These are phyloP conservation scores for Colletotrichum plurivorum DNA, from an alignment of 2,329 filamentous ascomycete genomes.

Conservation along the genomic window DNA sequence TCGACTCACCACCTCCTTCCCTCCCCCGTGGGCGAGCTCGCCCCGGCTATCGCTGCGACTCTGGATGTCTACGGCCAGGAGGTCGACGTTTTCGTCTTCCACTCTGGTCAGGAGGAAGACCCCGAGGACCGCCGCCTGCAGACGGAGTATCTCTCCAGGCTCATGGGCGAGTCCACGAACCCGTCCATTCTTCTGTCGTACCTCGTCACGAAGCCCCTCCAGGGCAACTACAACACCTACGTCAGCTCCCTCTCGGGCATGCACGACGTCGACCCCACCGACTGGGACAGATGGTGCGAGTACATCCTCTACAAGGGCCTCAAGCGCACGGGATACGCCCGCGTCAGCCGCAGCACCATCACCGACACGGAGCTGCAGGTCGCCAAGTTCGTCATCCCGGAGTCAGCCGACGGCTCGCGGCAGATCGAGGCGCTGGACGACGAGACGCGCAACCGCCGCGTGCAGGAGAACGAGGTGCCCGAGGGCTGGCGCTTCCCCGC, in stretches of 20 bases:
- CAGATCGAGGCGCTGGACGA: constrained; percentile 56
- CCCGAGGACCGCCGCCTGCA: constrained; percentile 91
- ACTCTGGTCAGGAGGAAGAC: constrained; percentile 98
- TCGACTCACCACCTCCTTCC: constrained; percentile 96
- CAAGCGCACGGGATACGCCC: constrained; percentile 87
- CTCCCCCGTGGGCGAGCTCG: constrained; percentile 93
- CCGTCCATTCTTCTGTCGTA: constrained; percentile 92
- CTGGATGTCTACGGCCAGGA: constrained; percentile 91
- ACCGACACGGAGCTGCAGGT: constrained; percentile 98
- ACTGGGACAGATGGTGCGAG: constrained; percentile 99
- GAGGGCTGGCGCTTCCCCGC: constrained; percentile 86
- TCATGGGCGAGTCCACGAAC: constrained; percentile 87
- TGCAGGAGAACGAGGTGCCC: constrained; percentile 81
- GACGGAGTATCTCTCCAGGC: constrained; percentile 84
- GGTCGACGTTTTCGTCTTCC: constrained; percentile 97
- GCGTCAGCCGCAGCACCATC: constrained; percentile 90
- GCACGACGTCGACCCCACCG: constrained; percentile 91
- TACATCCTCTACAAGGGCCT: constrained; percentile 97
- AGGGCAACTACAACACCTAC: constrained; percentile 98
- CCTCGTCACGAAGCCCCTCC: constrained; percentile 87
- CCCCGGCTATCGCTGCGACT: constrained; percentile 96
- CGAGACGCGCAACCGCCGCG: constrained; percentile 70
- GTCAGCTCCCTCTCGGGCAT: constrained; percentile 90
- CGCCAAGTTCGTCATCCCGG: constrained; percentile 91
- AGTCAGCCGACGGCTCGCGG: constrained; percentile 70